phyloP scores from a whole-genome alignment of 495 filamentous ascomycete genomes.

The Penicillium desertorum region DNA sequence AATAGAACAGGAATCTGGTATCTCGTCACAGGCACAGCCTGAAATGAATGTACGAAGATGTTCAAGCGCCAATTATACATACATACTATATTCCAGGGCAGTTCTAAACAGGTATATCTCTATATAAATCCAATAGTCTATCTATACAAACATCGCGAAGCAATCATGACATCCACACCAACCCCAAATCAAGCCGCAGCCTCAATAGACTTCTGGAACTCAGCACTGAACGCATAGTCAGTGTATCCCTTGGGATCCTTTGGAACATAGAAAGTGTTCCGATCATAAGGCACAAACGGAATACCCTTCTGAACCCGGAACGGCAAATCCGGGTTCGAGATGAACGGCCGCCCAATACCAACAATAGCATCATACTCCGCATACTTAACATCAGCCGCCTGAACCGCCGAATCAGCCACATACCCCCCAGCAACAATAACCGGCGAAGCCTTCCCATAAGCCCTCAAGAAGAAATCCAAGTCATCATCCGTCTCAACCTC shows the following conservation, averaged over 20 bases:
- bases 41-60: too few relatives aligned
- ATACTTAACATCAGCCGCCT: slow-evolving; percentile 55
- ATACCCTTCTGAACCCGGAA: slow-evolving; percentile 61
- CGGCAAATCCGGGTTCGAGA: slow-evolving; percentile 69
- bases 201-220: slow-evolving; percentile 35
- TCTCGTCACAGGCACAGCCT: not conserved
- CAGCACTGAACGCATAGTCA: slow-evolving; percentile 52
- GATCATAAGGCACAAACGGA: slow-evolving; percentile 54
- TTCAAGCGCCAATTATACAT: not conserved
- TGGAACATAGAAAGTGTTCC: slow-evolving; percentile 57
- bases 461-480: slow-evolving; percentile 49
- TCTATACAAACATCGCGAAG: slow-evolving; percentile 18
- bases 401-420: slow-evolving; percentile 43
- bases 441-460: slow-evolving; percentile 48
- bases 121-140: not conserved
- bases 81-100: not conserved
- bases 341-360: slow-evolving; percentile 64
- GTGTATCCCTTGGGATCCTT: slow-evolving; percentile 57
- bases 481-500: slow-evolving; percentile 44
- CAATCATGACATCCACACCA: slow-evolving; percentile 11
- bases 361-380: slow-evolving; percentile 51
- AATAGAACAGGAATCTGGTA: not conserved
- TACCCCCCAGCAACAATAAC: slow-evolving; percentile 64
- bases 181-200: slow-evolving; percentile 22
- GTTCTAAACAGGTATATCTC: not conserved